Evolutionary conservation across 2,329 filamentous ascomycete genomes (phyloP).

Genomic region (Sphaerulina vaccinii): DNA sequence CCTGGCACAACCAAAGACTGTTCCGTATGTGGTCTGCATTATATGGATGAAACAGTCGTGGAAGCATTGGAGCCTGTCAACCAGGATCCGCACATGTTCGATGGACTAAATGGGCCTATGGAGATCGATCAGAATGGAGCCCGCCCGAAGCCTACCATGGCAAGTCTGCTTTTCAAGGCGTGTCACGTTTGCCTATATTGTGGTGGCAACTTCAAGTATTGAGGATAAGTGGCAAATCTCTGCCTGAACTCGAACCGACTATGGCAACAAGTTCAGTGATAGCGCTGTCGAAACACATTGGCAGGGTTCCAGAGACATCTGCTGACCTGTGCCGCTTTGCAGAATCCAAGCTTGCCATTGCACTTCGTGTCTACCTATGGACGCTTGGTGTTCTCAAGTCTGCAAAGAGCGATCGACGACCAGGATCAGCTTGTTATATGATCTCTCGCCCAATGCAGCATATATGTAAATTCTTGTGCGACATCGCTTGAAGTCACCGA

Average conservation of each 20-base stretch:
- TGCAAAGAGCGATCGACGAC: too few relatives aligned
- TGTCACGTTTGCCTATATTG: slow-evolving; percentile 41
- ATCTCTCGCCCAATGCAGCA: not conserved
- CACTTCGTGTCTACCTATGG: too few relatives aligned
- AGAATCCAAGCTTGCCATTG: too few relatives aligned
- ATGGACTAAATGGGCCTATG: slow-evolving; percentile 7
- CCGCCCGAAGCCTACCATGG: slow-evolving; percentile 27
- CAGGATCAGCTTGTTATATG: too few relatives aligned
- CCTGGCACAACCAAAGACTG: slow-evolving; percentile 56
- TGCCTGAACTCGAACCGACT: too few relatives aligned
- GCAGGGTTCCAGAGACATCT: too few relatives aligned
- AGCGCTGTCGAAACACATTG: too few relatives aligned
- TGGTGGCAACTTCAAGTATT: slow-evolving; percentile 40
- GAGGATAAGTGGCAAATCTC: too few relatives aligned
- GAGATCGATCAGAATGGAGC: slow-evolving; percentile 19
- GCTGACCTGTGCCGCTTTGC: too few relatives aligned
- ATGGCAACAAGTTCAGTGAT: too few relatives aligned
- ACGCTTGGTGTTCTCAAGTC: too few relatives aligned
- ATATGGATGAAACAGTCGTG: slow-evolving; percentile 45
- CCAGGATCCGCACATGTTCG: slow-evolving; percentile 16
- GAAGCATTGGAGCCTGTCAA: slow-evolving; percentile 7
- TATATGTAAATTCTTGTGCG: slow-evolving; percentile 11
- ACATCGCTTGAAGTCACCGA: slow-evolving; percentile 12
- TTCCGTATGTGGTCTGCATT: slow-evolving; percentile 52
- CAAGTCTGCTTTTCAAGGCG: slow-evolving; percentile 37